phyloP scores from a whole-genome alignment of 441 rosid genomes.

The Euphorbia celastroides region DNA sequence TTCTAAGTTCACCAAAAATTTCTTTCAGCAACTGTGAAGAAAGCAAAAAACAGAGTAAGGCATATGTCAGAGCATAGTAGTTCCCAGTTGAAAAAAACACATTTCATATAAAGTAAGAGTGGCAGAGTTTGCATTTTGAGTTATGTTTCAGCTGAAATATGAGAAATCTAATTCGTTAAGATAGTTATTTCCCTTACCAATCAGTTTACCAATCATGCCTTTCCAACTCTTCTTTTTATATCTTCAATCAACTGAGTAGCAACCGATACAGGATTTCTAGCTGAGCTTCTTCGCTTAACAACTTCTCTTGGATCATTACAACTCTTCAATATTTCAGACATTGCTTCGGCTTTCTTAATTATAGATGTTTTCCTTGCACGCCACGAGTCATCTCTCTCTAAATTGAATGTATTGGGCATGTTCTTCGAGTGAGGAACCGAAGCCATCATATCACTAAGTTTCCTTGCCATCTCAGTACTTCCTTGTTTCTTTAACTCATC shows the following conservation, averaged over 20 bases:
- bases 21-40: neutral
- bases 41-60: neutral
- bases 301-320: slow-evolving; percentile 65
- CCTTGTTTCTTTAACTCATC: slow-evolving; percentile 51
- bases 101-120: neutral
- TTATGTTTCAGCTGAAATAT: neutral
- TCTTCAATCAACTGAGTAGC: slow-evolving; percentile 35
- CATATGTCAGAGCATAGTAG: neutral
- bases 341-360: slow-evolving; percentile 63
- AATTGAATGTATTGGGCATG: slow-evolving; percentile 42
- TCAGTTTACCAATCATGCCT: slow-evolving; percentile 10
- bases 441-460: slow-evolving; percentile 49
- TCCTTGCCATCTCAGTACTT: slow-evolving; percentile 49
- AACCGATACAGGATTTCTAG: slow-evolving; percentile 26
- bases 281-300: slow-evolving; percentile 46
- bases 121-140: neutral
- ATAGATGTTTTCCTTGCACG: slow-evolving; percentile 50
- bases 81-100: no score
- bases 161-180: neutral
- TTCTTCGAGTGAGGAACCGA: slow-evolving; percentile 55
- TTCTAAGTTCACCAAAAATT: no score
- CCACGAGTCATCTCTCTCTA: slow-evolving; percentile 26
- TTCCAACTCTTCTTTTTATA: slow-evolving; percentile 23
- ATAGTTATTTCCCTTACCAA: neutral
- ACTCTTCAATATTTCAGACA: slow-evolving; percentile 66